These are phyloP conservation scores for Annona cherimola DNA, from an alignment of 164 flowering plant species.

Conservation along the genomic window DNA sequence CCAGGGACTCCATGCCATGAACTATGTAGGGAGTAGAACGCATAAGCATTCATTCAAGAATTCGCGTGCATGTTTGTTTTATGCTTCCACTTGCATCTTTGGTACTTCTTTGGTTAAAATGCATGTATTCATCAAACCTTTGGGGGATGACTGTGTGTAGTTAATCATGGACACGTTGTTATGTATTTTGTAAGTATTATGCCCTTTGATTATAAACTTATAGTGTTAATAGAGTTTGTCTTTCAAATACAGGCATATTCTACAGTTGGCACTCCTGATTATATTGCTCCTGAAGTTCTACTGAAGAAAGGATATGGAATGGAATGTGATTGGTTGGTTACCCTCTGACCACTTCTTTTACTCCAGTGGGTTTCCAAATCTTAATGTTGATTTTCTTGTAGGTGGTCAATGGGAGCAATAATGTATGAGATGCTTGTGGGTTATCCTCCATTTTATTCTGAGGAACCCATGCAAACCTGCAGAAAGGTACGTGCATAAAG, in stretches of 20 bases:
- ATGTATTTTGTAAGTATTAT: not conserved
- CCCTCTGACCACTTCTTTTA: not conserved
- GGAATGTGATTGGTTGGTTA: conserved; percentile 42
- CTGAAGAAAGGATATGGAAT: conserved; percentile 43
- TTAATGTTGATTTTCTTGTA: conserved; percentile 13
- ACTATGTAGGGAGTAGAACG: no score
- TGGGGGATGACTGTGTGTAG: not conserved
- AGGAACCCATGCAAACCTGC: conserved; percentile 59
- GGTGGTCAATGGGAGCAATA: conserved; percentile 65
- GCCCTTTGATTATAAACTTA: not conserved
- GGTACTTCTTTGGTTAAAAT: not conserved
- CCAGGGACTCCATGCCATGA: no score
- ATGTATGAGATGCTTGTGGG: conserved; percentile 63
- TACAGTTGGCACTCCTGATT: conserved; percentile 42
- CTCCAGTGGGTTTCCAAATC: not conserved
- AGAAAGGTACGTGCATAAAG: conserved; percentile 37
- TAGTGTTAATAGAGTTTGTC: not conserved
- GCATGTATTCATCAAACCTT: not conserved
- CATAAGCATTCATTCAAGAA: not conserved
- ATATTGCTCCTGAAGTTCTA: conserved; percentile 37
- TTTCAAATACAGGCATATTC: conserved; percentile 31
- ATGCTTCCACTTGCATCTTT: not conserved
- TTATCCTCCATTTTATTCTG: conserved; percentile 60
- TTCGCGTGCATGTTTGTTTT: not conserved
- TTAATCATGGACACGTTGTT: not conserved